These are phyloP conservation scores for Rhizoclosmatium globosum DNA, from an alignment of 192 early-diverging fungal genomes.

Conservation along the genomic window DNA sequence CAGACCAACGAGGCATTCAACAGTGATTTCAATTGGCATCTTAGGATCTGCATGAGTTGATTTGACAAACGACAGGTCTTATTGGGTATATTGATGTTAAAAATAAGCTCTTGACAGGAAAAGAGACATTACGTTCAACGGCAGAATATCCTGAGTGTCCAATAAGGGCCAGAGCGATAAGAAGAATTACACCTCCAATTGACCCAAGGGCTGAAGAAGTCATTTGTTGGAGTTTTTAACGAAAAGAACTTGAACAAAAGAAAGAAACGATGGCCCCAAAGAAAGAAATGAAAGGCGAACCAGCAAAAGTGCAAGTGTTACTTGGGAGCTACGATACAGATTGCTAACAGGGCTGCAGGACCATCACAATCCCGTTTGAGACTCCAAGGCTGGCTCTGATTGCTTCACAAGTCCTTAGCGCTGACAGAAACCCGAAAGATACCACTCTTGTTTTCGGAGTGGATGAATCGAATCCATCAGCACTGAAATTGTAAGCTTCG, in stretches of 20 bases:
- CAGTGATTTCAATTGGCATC: constrained; percentile 12
- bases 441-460: constrained; percentile 8
- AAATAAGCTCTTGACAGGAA: not conserved
- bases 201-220: not conserved
- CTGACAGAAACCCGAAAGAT: constrained; percentile 17
- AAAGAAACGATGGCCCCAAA: too few relatives aligned
- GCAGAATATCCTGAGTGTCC: constrained; percentile 22
- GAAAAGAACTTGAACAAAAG: too few relatives aligned
- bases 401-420: constrained; percentile 4
- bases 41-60: constrained; percentile 1
- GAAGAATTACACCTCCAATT: constrained; percentile 10
- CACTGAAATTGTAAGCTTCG: constrained; percentile 3
- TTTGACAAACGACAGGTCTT: constrained; percentile 17
- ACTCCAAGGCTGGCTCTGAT: not conserved
- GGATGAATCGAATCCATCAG: not conserved
- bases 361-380: constrained; percentile 16
- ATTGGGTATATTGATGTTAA: not conserved
- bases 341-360: not conserved
- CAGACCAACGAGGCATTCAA: constrained; percentile 13
- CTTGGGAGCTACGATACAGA: too few relatives aligned
- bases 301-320: too few relatives aligned
- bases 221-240: too few relatives aligned
- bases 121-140: constrained; percentile 13
- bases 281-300: too few relatives aligned
- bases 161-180: not conserved